Evolutionary conservation across 805 yeast species (phyloP), one percentile per base, ranked within the genome.

Genomic region (Pichia manshurica): DNA sequence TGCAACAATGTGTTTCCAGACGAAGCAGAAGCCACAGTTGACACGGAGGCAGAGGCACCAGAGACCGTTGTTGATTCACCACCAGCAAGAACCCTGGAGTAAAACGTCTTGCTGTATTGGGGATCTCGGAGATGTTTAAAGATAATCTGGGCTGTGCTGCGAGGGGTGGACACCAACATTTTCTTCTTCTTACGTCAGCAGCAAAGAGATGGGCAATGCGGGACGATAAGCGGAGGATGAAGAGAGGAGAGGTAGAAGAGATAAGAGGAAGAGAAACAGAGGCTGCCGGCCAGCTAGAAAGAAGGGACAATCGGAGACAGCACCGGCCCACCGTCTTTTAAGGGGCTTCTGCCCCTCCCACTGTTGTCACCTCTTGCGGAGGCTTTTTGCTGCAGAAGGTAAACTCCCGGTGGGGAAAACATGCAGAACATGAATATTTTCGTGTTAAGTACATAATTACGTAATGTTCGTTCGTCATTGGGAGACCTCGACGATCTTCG

Each of bases 71-170:
- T 8, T 10, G 29, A 25, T 25, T 7, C 10, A 8, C 10, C 29
- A 25, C 29, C 29, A 10, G 29, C 36, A n/a, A 15, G 6, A 6
- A n/a, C 12, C 20, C 32, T 17, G 15, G 39, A 32, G 22, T 42
- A 39, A 10, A 39, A 39, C 7, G 42, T 39, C 32, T 41, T 41
- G 22, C 44, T 41, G 17, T 13, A 10, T 12, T 41, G 40, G 15
- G 40, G 40, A 15, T 13, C 39, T 32, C 38, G 37, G 45, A 42
- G 45, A 32, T 34, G 33, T 15, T 34, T 42, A 10, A 21, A 42
- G 10, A 34, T 17, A 4, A 33, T 33, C 28, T 28, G 13, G 36
- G 43, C 43, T 33, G 43, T 20, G 36, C 38, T 31, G 21, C 45
- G 22, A 42, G 45, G 25, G 10, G 21, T 23, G 21, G 44, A n/a